phyloP scores from a whole-genome alignment of 805 yeast genomes.

The Wickerhamomyces silvicola region DNA sequence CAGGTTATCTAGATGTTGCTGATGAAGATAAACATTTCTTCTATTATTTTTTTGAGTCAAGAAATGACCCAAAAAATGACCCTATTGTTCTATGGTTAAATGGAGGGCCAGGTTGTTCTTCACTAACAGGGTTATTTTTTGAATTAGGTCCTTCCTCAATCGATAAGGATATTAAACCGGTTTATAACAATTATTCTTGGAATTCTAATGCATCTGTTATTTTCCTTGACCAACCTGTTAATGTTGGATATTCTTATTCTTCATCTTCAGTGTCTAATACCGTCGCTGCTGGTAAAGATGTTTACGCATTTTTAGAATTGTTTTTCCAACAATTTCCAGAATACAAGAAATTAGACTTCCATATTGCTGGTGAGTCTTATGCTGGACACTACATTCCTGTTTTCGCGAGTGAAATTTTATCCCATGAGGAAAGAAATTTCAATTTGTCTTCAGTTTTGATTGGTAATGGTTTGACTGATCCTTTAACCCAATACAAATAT shows the following conservation, averaged over 20 bases:
- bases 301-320: slow-evolving; percentile 69
- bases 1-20: slow-evolving; percentile 79
- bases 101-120: slow-evolving; percentile 95
- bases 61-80: slow-evolving; percentile 81
- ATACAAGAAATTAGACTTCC: slow-evolving; percentile 55
- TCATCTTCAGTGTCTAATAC: slow-evolving; percentile 61
- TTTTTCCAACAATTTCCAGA: slow-evolving; percentile 70
- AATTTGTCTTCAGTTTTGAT: slow-evolving; percentile 72
- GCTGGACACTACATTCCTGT: slow-evolving; percentile 94
- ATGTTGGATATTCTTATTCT: slow-evolving; percentile 74
- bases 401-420: slow-evolving; percentile 73
- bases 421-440: slow-evolving; percentile 54
- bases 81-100: slow-evolving; percentile 86
- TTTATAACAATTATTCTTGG: slow-evolving; percentile 75
- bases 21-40: slow-evolving; percentile 86
- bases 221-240: slow-evolving; percentile 84
- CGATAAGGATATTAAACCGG: slow-evolving; percentile 53
- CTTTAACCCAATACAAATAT: slow-evolving; percentile 68
- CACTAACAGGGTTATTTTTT: slow-evolving; percentile 78
- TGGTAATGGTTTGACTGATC: slow-evolving; percentile 89
- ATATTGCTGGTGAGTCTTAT: slow-evolving; percentile 89
- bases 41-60: slow-evolving; percentile 79
- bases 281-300: slow-evolving; percentile 78
- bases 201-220: slow-evolving; percentile 78
- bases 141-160: slow-evolving; percentile 82